Evolutionary conservation across 345 rosid species (phyloP), one percentile per base, ranked within the genome.

Genomic region (Nasturtium officinale): DNA sequence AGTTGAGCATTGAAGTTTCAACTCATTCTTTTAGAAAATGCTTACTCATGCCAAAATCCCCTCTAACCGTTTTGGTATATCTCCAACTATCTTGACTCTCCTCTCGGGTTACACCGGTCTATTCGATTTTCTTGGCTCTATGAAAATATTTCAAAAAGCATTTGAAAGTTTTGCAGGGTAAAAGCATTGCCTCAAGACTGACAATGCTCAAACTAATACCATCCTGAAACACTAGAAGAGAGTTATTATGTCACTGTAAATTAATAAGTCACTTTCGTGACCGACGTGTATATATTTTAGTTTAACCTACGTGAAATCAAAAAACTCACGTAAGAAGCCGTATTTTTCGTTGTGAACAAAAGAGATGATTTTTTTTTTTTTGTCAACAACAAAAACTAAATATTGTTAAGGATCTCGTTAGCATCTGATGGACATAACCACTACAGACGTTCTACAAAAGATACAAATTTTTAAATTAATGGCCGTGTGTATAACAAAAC

Each of bases 21-120:
- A 75, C 69, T 62, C 74, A 67, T 74, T 48, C 47, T 10, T 10
- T 61, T 60, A 60, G 68, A 25, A 50, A 71, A 7, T 47, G 42
- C 20, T 10, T 62, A 8, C 43, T 52, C 18, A 52, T 62, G 20
- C 52, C 57, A 13, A 20, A 20, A 21, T 46, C n/a, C 12, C 4
- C 40, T 26, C 33, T 4, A 18, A 28, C 42, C 6, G 4, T 7
- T 55, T 15, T 51, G 48, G 35, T 23, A 15, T 30, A 5, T 23
- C 40, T 16, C 15, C 1, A 25, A 5, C 5, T 25, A 62, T 38
- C 29, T 29, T 17, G 43, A 66, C 12, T n/a, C n/a, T n/a, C n/a
- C 17, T 5, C 37, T 20, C 17, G 33, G 12, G 52, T 12, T 38
- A 13, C 8, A 25, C 4, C 17, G 5, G 17, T 25, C 2, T 5